Evolutionary conservation across 805 yeast species (phyloP), one percentile per base, ranked within the genome.

Genomic region (Starmera dryadoides): DNA sequence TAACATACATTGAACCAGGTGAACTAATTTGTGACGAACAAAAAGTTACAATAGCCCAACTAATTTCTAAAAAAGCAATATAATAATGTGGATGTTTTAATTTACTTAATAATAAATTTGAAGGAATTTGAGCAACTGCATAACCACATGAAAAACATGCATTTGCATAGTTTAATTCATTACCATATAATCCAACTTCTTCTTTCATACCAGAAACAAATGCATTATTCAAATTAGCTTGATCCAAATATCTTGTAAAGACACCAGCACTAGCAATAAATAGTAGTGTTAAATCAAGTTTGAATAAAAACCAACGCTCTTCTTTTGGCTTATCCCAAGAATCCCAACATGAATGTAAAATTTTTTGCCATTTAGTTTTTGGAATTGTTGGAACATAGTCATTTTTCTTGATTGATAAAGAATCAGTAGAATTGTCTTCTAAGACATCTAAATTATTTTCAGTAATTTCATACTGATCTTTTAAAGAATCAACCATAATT

Each of bases 141-240:
- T 64, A 39, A 84, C 88, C 17, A 79, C 76, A 35, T 66, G 69
- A 52, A 75, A 77, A 46, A 78, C 57, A 10, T 75, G 75, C 36
- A 76, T 75, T 3, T 83, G 73, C 48, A 77, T 62, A 40, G 77
- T 73, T 43, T 79, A 69, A 49, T 80, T 86, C 50, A 79, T n/a
- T 79, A 16, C 83, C 83, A 38, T 64, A 53, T 72, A 83, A 71
- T 4, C 68, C 62, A 30, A 81, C 61, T 37, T 68, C 79, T 47
- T 73, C 77, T 45, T 70, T 63, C 75, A 82, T 69, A 20, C 82
- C 78, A 22, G 80, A 71, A 30, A 77, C 77, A 48, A 80, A 81
- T 1, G 87, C 87, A 50, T 77, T 77, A 32, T 72, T 72, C 39
- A 75, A 61, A 54, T 81, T 81, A 33, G 74, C 64, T 39, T 68